phyloP scores from a whole-genome alignment of 2,329 filamentous ascomycete species.

The Penicillium sumatraense region DNA sequence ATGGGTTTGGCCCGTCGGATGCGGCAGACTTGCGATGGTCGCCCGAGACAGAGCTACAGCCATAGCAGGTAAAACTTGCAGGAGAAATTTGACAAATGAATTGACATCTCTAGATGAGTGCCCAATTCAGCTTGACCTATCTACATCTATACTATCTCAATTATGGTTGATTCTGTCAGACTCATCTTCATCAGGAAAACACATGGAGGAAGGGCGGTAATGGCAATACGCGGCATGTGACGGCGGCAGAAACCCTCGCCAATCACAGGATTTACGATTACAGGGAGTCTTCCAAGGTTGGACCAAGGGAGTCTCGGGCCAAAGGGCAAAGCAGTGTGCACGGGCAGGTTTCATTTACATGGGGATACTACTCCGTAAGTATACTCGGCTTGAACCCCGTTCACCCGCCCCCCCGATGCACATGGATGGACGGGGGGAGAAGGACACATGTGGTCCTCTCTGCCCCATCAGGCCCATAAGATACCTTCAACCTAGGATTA shows the following conservation, averaged over 20 bases:
- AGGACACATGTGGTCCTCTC: not conserved
- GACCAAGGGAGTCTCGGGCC: conserved; percentile 16
- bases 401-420: not conserved
- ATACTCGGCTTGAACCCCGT: conserved; percentile 20
- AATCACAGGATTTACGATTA: conserved; percentile 29
- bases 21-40: conserved; percentile 26
- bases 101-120: not conserved
- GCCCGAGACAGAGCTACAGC: not conserved
- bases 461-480: not conserved
- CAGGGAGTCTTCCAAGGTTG: conserved; percentile 7
- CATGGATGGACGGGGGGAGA: not conserved
- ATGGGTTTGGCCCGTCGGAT: conserved; percentile 30
- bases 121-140: not conserved
- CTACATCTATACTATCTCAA: not conserved
- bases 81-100: not conserved
- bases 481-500: not conserved
- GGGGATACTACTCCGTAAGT: not conserved
- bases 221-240: conserved; percentile 32
- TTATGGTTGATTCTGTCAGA: not conserved
- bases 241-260: conserved; percentile 21
- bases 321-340: conserved; percentile 8
- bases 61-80: too few relatives aligned
- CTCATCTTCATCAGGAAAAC: not conserved
- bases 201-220: conserved; percentile 13
- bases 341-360: conserved; percentile 1